phyloP scores from a whole-genome alignment of 1,284 basidiomycete genomes.

The Leccinum variabile region DNA sequence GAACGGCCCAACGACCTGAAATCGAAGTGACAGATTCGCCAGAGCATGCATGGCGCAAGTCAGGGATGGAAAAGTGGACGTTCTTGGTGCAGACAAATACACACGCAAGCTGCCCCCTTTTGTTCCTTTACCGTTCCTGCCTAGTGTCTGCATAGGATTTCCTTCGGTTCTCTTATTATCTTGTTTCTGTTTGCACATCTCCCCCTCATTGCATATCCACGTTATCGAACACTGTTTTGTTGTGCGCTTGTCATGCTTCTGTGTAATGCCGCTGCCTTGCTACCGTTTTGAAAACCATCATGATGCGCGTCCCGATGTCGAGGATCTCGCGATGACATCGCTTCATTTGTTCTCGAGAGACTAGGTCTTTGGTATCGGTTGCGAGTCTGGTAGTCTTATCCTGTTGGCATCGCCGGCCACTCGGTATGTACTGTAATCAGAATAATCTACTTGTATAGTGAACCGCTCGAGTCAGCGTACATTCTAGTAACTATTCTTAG shows the following conservation, averaged over 20 bases:
- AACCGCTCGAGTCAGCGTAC: no score
- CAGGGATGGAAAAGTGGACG: neutral
- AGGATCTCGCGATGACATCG: neutral
- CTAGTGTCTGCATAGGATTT: neutral
- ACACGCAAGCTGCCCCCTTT: neutral
- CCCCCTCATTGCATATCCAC: constrained; percentile 2
- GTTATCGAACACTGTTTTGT: constrained; percentile 5
- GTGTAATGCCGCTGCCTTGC: constrained; percentile 7
- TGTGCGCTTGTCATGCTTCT: neutral
- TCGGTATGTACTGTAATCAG: no score
- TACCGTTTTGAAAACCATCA: neutral
- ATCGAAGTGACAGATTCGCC: neutral
- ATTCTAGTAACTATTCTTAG: no score
- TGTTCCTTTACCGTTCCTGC: neutral
- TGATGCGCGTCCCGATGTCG: neutral
- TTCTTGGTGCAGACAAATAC: neutral
- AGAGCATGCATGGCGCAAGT: neutral
- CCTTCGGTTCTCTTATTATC: neutral
- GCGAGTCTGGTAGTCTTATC: no score
- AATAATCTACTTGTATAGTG: no score
- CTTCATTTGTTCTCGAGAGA: neutral
- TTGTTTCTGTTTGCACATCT: constrained; percentile 9
- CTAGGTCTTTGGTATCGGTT: neutral
- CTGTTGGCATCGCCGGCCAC: no score
- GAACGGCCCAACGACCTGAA: constrained; percentile 24